phyloP scores from a whole-genome alignment of 495 filamentous ascomycete genomes.

The Neurospora sp. region DNA sequence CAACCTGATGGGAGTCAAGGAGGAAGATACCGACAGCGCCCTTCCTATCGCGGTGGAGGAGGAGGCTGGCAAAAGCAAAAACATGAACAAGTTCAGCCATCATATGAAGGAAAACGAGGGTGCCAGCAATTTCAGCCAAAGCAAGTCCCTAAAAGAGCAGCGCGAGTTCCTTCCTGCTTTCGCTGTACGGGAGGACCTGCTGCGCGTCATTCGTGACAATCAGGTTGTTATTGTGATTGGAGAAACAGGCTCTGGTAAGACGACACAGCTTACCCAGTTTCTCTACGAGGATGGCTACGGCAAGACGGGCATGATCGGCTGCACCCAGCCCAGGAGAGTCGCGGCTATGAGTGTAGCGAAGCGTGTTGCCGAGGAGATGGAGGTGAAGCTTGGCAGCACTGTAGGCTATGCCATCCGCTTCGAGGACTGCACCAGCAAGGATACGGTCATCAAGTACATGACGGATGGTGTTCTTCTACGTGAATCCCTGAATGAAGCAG shows the following conservation, averaged over 20 bases:
- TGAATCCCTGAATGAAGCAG: conserved; percentile 82
- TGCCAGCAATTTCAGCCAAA: conserved; percentile 85
- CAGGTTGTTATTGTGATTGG: conserved; percentile 95
- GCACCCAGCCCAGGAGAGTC: conserved; percentile 89
- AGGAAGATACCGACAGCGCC: conserved; percentile 87
- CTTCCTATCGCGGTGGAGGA: conserved; percentile 67
- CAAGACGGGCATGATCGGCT: conserved; percentile 80
- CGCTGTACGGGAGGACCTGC: conserved; percentile 89
- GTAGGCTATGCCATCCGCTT: conserved; percentile 99
- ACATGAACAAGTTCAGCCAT: conserved; percentile 74
- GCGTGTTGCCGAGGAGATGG: conserved; percentile 98
- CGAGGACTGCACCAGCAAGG: conserved; percentile 91
- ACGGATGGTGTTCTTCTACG: conserved; percentile 93
- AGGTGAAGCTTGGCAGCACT: conserved; percentile 75
- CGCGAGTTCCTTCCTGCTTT: conserved; percentile 92
- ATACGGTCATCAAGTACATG: conserved; percentile 98
- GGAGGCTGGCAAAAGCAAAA: conserved; percentile 31
- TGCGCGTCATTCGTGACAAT: conserved; percentile 91
- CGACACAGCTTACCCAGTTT: conserved; percentile 93
- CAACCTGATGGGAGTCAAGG: conserved; percentile 89
- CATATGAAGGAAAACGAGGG: conserved; percentile 85
- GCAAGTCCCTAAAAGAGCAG: conserved; percentile 83
- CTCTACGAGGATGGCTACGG: conserved; percentile 90
- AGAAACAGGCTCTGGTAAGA: conserved; percentile 94
- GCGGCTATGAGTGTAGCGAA: conserved; percentile 99